phyloP scores from a whole-genome alignment of 345 rosid species.

The Hevea brasiliensis region DNA sequence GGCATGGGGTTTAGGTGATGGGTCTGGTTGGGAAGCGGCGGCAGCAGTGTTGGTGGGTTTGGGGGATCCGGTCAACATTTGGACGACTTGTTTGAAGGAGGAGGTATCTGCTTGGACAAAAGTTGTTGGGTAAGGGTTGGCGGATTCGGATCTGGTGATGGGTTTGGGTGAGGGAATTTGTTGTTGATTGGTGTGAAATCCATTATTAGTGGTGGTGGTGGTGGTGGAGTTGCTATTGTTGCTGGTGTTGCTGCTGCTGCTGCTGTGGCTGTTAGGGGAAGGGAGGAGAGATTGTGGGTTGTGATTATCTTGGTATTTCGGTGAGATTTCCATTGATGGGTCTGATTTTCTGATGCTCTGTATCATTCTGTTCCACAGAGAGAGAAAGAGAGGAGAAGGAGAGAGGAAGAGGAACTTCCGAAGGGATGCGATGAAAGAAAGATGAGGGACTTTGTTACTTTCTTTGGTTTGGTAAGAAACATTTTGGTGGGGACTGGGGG shows the following conservation, averaged over 20 bases:
- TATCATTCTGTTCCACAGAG: not conserved
- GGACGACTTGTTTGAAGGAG: constrained; percentile 96
- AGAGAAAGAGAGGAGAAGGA: not conserved
- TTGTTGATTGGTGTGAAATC: constrained; percentile 22
- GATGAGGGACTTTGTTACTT: constrained; percentile 20
- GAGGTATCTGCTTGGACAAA: constrained; percentile 94
- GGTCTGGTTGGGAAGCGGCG: constrained; percentile 31
- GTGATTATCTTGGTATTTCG: constrained; percentile 41
- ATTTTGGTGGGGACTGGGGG: constrained; percentile 46
- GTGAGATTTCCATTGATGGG: constrained; percentile 61
- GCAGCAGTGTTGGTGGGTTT: constrained; percentile 26
- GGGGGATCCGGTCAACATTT: constrained; percentile 90
- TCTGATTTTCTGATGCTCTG: not conserved
- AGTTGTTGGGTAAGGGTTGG: constrained; percentile 88
- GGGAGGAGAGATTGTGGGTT: constrained; percentile 38
- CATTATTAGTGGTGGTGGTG: constrained; percentile 16
- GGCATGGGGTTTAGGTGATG: constrained; percentile 46
- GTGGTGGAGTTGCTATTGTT: constrained; percentile 17
- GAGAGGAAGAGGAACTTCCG: not conserved
- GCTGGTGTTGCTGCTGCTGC: constrained; percentile 33
- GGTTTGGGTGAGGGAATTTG: constrained; percentile 42
- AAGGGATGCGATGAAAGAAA: not conserved
- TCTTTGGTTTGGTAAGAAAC: constrained; percentile 61
- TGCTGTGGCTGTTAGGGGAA: constrained; percentile 55
- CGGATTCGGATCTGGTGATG: constrained; percentile 77